These are phyloP conservation scores for Alternaria brassicicola DNA, from an alignment of 2,329 filamentous ascomycete genomes.

Conservation along the genomic window DNA sequence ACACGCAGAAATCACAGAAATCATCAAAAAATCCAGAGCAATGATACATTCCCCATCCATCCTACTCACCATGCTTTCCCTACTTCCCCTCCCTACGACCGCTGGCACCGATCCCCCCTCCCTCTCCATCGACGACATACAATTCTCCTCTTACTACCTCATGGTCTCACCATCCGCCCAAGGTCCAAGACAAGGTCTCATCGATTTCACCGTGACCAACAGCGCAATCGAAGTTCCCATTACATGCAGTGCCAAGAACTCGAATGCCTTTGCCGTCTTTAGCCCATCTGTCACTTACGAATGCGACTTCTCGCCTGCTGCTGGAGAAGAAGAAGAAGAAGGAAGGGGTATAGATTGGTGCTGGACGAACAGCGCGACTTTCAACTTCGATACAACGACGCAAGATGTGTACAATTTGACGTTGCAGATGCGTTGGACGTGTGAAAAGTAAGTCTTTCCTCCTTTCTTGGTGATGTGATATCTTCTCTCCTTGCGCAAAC, in stretches of 20 bases:
- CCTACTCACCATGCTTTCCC: background rate
- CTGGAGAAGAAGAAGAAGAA: background rate
- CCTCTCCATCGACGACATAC: background rate
- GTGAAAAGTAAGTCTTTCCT: constrained; percentile 7
- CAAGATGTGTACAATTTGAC: background rate
- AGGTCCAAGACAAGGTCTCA: constrained; percentile 2
- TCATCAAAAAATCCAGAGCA: background rate
- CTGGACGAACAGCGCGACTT: constrained; percentile 1
- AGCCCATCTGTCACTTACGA: background rate
- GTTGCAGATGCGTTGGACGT: constrained; percentile 15
- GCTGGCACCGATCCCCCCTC: background rate
- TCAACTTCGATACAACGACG: constrained; percentile 7
- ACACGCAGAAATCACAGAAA: background rate
- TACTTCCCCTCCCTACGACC: background rate
- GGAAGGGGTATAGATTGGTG: background rate
- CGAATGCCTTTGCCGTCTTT: constrained; percentile 12
- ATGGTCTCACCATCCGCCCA: constrained; percentile 10
- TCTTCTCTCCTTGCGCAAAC: background rate
- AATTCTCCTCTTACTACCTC: constrained; percentile 12
- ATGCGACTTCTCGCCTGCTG: constrained; percentile 1
- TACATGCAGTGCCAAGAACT: background rate
- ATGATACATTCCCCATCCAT: background rate
- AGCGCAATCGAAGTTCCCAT: constrained; percentile 1
- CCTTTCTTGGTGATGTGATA: background rate
- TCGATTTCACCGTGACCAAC: constrained; percentile 13